Evolutionary conservation across 805 yeast species (phyloP).

Genomic region (Metschnikowia lachancei): DNA sequence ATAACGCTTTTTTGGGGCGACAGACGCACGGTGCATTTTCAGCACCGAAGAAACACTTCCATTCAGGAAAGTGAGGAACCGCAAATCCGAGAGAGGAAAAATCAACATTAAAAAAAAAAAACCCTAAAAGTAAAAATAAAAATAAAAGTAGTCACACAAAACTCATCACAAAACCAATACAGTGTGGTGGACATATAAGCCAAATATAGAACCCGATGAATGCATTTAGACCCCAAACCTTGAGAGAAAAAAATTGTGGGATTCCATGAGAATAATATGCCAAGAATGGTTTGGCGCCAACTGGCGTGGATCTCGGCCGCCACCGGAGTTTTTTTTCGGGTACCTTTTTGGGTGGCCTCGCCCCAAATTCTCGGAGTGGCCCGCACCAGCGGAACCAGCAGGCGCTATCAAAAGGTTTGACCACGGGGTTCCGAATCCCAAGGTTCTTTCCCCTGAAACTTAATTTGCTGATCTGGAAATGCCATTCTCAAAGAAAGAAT

Average conservation of each 20-base stretch:
- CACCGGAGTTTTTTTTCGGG: background rate
- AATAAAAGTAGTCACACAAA: too few species aligned
- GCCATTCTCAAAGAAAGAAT: background rate
- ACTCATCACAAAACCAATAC: too few species aligned
- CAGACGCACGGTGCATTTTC: background rate
- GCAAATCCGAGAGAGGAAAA: background rate
- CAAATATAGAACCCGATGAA: too few species aligned
- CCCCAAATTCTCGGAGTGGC: background rate
- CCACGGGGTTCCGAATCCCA: background rate
- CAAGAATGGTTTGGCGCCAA: background rate
- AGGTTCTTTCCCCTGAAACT: background rate
- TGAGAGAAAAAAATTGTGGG: too few species aligned
- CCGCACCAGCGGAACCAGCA: background rate
- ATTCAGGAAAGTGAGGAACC: background rate
- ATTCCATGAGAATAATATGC: too few species aligned
- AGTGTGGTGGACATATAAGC: too few species aligned
- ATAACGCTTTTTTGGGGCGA: conserved; percentile 5
- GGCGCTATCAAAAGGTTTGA: background rate
- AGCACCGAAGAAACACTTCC: background rate
- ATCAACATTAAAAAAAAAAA: too few species aligned
- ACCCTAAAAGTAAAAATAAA: too few species aligned
- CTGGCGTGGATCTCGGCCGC: background rate
- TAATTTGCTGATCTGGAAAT: background rate
- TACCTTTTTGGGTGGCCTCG: background rate
- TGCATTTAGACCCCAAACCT: too few species aligned